Evolutionary conservation across 441 rosid genomes (phyloP).

Genomic region (Erodium trifolium): DNA sequence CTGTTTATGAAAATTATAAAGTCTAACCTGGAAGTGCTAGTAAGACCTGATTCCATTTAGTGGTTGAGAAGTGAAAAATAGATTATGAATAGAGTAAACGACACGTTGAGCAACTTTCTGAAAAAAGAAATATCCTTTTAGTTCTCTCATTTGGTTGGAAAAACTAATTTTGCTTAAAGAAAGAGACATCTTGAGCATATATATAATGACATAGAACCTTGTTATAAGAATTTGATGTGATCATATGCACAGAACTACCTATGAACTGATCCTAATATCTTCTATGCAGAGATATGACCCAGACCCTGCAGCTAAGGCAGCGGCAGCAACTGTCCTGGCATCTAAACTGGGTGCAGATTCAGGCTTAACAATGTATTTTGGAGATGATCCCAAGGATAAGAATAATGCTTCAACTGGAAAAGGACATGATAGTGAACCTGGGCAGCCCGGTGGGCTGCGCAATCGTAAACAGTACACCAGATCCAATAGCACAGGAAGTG

Average conservation of each 20-base stretch:
- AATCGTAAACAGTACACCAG: slow-evolving; percentile 51
- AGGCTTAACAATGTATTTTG: slow-evolving; percentile 66
- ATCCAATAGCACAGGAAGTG: slow-evolving; percentile 44
- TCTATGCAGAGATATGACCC: slow-evolving; percentile 79
- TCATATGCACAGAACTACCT: background rate
- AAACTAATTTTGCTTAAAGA: background rate
- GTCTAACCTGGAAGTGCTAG: too few species aligned
- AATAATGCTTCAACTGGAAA: slow-evolving; percentile 34
- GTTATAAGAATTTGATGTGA: slow-evolving; percentile 4
- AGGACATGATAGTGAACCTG: slow-evolving; percentile 54
- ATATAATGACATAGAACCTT: background rate
- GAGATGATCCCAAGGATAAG: slow-evolving; percentile 42
- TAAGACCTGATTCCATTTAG: background rate
- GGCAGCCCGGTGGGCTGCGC: slow-evolving; percentile 59
- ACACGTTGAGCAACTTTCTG: background rate
- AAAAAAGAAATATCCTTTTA: background rate
- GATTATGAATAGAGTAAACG: background rate
- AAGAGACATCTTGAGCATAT: background rate
- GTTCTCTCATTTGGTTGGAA: background rate
- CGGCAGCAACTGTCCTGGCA: slow-evolving; percentile 90
- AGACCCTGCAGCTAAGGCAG: slow-evolving; percentile 97
- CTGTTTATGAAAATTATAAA: too few species aligned
- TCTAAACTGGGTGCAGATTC: slow-evolving; percentile 89
- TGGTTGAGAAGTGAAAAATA: background rate
- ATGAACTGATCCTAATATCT: background rate